Evolutionary conservation across 1,284 basidiomycete genomes (phyloP).

Genomic region (Ceratobasidium sp.): DNA sequence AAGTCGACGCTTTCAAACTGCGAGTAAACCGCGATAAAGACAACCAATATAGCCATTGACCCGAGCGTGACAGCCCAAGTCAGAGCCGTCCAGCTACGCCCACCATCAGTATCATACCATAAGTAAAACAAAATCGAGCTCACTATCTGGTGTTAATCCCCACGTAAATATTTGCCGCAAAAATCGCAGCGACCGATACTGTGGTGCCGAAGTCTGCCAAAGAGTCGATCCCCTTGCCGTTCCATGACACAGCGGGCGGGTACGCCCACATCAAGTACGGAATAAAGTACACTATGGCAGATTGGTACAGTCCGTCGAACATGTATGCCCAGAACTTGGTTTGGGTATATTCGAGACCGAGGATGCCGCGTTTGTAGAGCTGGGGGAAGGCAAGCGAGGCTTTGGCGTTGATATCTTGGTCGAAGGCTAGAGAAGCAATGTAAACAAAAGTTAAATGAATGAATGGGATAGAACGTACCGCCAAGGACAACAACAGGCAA

Average conservation of each 20-base stretch:
- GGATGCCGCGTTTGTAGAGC: constrained; percentile 92
- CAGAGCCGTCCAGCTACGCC: constrained; percentile 88
- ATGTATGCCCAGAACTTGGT: constrained; percentile 95
- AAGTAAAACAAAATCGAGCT: constrained; percentile 51
- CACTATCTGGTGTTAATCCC: constrained; percentile 89
- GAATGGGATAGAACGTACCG: constrained; percentile 61
- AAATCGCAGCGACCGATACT: constrained; percentile 85
- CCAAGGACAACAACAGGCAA: constrained; percentile 92
- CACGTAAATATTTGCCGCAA: constrained; percentile 88
- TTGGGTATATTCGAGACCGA: constrained; percentile 92
- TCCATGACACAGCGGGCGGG: constrained; percentile 69
- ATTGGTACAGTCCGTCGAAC: constrained; percentile 94
- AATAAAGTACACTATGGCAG: constrained; percentile 89
- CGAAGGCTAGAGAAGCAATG: constrained; percentile 73
- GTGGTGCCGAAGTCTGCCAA: constrained; percentile 94
- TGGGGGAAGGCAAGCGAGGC: constrained; percentile 93
- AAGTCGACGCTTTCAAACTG: constrained; percentile 76
- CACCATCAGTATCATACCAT: too few relatives aligned
- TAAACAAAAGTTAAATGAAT: constrained; percentile 30
- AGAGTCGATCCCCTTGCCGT: constrained; percentile 78
- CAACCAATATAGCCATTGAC: constrained; percentile 80
- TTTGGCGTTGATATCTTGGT: constrained; percentile 93
- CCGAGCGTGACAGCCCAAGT: constrained; percentile 83
- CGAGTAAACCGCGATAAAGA: constrained; percentile 90
- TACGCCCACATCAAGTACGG: constrained; percentile 82